Base-by-base conservation (phyloP, 371 early-diverging fungal species). In the Smittium culicis region DNA sequence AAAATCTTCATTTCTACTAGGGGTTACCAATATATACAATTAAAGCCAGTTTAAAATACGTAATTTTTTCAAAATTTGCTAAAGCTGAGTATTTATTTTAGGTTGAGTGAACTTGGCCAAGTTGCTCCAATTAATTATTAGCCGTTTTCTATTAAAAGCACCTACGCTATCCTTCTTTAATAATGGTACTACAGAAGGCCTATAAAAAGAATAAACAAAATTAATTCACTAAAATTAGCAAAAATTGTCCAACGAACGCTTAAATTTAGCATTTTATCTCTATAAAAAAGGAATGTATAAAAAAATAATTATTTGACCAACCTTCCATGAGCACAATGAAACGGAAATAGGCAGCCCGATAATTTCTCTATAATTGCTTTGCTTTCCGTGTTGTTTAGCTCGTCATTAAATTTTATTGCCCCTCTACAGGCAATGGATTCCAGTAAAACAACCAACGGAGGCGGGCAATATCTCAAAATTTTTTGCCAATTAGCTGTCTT, bases 261-360 rank as follows among this genome's bases (percentile, higher is more conserved):
- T n/a, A n/a, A 59, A 14, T 28, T 3, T 28, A 16, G 30, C 59
- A 59, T 30, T 34, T 34, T 62, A 17, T 66, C 20, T 45, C 20
- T 20, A 45, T 11, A 45, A 45, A 45, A 45, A 45, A 45, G 5
- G 20, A 45, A 45, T 11, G 20, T 20, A 45, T 5, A 11, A 45
- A 45, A 45, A 20, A 45, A 11, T 11, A 45, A 11, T 20, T 11
- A 45, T 45, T n/a, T n/a, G n/a, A n/a, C n/a, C n/a, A 45, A 66
- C 67, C 67, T 61, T 34, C 68, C 68, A 34, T 67, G 69, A 14
- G 68, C 68, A 63, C 61, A 62, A 35, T 62, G 45, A 35, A 61
- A 35, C 16, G 68, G 68, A 34, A 61, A 68, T 16, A 54, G 24
- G 35, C 68, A 62, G 1, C 34, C 33, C n/a, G 34, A 29, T 16